Conservation (phyloP, 257 asterid genomes). For the Przewalskia tangutica region DNA sequence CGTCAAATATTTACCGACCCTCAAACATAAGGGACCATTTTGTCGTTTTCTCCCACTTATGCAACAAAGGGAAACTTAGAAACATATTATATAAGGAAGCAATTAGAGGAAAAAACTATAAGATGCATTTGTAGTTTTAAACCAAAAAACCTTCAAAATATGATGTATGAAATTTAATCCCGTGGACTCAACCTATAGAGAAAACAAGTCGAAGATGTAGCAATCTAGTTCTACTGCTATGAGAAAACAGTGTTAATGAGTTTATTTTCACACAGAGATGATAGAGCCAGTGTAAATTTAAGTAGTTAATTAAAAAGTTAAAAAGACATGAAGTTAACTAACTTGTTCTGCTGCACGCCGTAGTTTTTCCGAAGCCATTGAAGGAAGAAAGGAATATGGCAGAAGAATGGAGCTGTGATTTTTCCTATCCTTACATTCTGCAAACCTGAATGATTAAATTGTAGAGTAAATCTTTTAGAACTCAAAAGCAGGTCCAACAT, state of each 20-base stretch:
- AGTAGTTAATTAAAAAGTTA: neutral
- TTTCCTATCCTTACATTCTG: slow-evolving; percentile 92
- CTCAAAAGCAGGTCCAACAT: slow-evolving; percentile 26
- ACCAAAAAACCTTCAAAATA: neutral
- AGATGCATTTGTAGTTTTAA: neutral
- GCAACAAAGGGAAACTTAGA: neutral
- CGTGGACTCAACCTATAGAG: neutral
- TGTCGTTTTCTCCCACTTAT: neutral
- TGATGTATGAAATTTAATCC: neutral
- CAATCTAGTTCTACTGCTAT: neutral
- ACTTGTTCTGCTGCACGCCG: slow-evolving; percentile 79
- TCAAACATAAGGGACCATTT: no score
- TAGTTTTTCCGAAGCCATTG: slow-evolving; percentile 75
- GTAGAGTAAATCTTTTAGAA: slow-evolving; percentile 48
- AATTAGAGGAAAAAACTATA: neutral
- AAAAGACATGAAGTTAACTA: slow-evolving; percentile 3
- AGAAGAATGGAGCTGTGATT: slow-evolving; percentile 56
- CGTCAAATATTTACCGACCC: no score
- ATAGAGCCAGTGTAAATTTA: neutral
- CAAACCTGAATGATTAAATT: slow-evolving; percentile 89
- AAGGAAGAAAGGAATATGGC: slow-evolving; percentile 87
- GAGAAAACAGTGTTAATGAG: neutral
- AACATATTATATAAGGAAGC: neutral
- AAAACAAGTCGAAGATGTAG: neutral
- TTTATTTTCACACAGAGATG: slow-evolving; percentile 2